Evolutionary conservation across 352 stramenopile genomes (phyloP), one percentile per base, ranked within the genome.

Genomic region (Globisporangium orthogonon): DNA sequence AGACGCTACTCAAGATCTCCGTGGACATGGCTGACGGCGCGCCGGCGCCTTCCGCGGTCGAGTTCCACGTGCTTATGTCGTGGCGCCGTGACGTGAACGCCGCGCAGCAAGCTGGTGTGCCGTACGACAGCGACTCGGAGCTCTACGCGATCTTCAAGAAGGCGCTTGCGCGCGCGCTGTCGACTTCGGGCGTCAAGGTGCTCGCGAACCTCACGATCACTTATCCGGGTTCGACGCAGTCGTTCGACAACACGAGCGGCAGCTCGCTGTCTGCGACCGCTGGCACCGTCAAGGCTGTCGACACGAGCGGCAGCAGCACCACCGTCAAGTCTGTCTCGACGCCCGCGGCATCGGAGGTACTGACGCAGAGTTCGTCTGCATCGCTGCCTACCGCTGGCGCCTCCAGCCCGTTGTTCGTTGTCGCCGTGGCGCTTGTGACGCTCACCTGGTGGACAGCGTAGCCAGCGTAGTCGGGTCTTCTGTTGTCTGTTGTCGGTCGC

Each of bases 1-100:
- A 90, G 62, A 84, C 76, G 52, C 48, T 90, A 29, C 68, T 90
- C 37, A 81, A 82, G 61, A 84, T 81, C 43, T 82, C 73, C 1
- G 56, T 75, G 37, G 75, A 79, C 28, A 56, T 88, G 50, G 61
- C 56, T 0, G 45, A 70, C 1, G 63, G 60, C 0, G 56, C 57
- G 9, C n/a, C 51, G 0, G 63, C 74, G 2, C 71, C 80, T 3
- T 72, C 72, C 6, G 52, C 64, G 0, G 58, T 56, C 5, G 54
- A 86, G 52, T 83, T 86, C 40, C 40, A 73, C 39, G 61, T 76
- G 30, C 62, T 86, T 31, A 76, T 89, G 67, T 55, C 63, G 1
- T 89, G 79, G 79, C 73, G 79, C 14, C 67, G 73, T 4, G 55
- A 74, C 37, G 73, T 77, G 23, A 70, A 87, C 60, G 60, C 85